Percentiles rank a stretch among this genome's conserved stretches.
These are phyloP conservation scores for Alternaria postmessia DNA, from an alignment of 2,329 filamentous ascomycete species.

Conservation along the genomic window DNA sequence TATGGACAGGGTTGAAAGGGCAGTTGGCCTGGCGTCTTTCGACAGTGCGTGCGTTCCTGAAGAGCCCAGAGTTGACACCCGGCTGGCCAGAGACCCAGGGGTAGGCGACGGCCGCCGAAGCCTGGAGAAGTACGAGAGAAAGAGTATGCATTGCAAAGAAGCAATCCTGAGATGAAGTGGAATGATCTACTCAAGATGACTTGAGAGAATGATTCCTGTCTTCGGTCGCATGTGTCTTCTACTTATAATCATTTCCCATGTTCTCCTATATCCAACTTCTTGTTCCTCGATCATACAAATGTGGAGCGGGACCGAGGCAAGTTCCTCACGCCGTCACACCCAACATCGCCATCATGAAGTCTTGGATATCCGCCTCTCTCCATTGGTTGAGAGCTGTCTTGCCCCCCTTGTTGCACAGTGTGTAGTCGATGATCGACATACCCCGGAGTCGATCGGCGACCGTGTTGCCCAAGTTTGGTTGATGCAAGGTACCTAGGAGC, in stretches of 20 bases:
- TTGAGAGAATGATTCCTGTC: not conserved
- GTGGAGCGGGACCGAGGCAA: conserved; percentile 3
- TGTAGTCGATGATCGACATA: conserved; percentile 9
- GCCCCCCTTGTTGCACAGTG: not conserved
- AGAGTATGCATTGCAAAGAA: conserved; percentile 23
- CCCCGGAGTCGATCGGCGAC: not conserved
- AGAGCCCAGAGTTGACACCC: conserved; percentile 28
- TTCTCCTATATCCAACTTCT: not conserved
- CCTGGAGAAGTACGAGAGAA: conserved; percentile 27
- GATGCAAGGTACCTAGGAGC: not conserved
- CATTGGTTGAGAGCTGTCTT: conserved; percentile 1
- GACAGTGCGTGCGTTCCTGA: conserved; percentile 14
- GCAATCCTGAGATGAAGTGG: not conserved
- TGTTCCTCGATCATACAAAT: not conserved
- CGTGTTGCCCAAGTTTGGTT: not conserved
- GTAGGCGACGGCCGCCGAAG: conserved; percentile 25
- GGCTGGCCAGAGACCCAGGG: conserved; percentile 30
- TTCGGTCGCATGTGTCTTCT: not conserved
- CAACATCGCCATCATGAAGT: not conserved
- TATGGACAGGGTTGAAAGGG: conserved; percentile 36
- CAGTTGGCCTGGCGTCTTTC: conserved; percentile 28
- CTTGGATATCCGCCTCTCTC: not conserved
- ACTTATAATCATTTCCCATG: conserved; percentile 3
- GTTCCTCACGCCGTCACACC: not conserved
- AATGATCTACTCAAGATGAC: not conserved